phyloP scores from a whole-genome alignment of 495 filamentous ascomycete species.

The Penicillium waksmanii region DNA sequence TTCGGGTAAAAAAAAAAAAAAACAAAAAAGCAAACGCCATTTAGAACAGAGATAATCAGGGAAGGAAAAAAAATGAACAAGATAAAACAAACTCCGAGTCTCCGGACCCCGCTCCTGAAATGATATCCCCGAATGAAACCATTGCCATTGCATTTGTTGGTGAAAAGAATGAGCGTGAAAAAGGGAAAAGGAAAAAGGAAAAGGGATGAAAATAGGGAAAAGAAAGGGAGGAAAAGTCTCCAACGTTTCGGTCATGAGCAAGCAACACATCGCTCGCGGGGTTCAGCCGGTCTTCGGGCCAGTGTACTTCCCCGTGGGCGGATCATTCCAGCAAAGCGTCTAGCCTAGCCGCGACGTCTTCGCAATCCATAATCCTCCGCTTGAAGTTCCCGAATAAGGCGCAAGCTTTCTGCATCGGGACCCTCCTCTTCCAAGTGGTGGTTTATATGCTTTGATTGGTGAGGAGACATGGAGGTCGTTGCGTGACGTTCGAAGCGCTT shows the following conservation, averaged over 20 bases:
- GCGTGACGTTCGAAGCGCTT: conserved; percentile 36
- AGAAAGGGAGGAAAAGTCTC: neutral
- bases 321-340: neutral
- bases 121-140: conserved; percentile 23
- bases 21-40: neutral
- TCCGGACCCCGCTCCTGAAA: conserved; percentile 19
- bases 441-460: conserved; percentile 38
- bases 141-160: conserved; percentile 12
- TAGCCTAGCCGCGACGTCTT: conserved; percentile 42
- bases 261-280: too few relatives aligned
- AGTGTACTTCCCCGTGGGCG: neutral
- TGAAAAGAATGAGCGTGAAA: conserved; percentile 11
- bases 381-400: conserved; percentile 59
- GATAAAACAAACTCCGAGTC: conserved; percentile 22
- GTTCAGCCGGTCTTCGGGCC: neutral
- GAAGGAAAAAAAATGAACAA: conserved; percentile 15
- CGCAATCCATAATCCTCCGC: conserved; percentile 63
- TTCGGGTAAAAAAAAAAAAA: neutral
- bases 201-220: conserved; percentile 11
- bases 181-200: conserved; percentile 8
- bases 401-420: conserved; percentile 57
- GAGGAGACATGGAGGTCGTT: conserved; percentile 36
- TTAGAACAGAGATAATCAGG: conserved; percentile 5
- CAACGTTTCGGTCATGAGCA: conserved; percentile 10
- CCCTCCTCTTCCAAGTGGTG: conserved; percentile 36